Base-by-base conservation (phyloP, 2,329 filamentous ascomycete species). In the Colletotrichum sp. region DNA sequence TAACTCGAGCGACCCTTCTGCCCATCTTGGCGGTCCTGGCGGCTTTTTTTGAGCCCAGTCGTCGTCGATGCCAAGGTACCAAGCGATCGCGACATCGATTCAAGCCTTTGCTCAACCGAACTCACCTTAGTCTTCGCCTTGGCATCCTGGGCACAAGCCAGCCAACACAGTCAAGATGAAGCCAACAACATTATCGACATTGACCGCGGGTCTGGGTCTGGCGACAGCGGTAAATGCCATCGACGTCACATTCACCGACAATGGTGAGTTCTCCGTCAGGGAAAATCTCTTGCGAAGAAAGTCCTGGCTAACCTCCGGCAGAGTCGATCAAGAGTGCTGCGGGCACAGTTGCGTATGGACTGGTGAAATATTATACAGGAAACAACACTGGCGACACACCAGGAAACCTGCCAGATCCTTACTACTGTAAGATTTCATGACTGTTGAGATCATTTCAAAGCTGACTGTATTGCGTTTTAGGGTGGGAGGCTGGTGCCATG, bases 401-500 rank as follows among this genome's bases (percentile, higher is more conserved):
- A 3, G 90, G 90, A 38, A 91, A 91, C 81, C 80, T 91, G 55
- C 90, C 90, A 18, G 85, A 86, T 68, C 89, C 89, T 12, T 93
- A 93, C 78, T 94, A 79, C 79, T 5, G 79, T 79, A 27, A 73
- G 79, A 47, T 5, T 6, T 59, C 2, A 21, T 6, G 31, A 16
- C 18, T n/a, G 1, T 16, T 78, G 77, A n/a, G 70, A 77, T 11
- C 81, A 72, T 82, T 3, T 4, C 16, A 13, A 8, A 12, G 84
- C 16, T 86, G 87, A 90, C 75, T 87, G 34, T 57, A 13, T 38
- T 8, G 3, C 16, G 4, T 27, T 8, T 33, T 62, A 85, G 92
- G 86, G 93, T 95, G 93, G 93, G 92, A 94, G 82, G 91, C 91
- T 1, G 91, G 92, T 21, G 90, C 91, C 70, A 89, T 95, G 87